phyloP scores from a whole-genome alignment of 2,329 filamentous ascomycete species.

The Chlorencoelia australis region DNA sequence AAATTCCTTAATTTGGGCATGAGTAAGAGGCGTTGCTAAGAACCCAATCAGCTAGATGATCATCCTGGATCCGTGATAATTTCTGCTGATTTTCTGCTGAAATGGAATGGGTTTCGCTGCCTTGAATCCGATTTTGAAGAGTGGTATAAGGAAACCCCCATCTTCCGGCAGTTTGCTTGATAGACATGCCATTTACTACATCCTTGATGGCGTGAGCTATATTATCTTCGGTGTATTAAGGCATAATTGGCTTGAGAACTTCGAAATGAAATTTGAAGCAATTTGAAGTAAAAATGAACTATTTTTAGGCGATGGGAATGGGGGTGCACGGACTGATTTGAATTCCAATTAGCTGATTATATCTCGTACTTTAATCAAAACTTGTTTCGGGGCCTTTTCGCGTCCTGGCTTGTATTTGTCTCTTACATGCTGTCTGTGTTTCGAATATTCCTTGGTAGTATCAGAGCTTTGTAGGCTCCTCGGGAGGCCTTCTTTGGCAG shows the following conservation, averaged over 20 bases:
- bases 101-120: background rate
- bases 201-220: constrained; percentile 1
- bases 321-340: too few relatives aligned
- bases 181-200: background rate
- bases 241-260: background rate
- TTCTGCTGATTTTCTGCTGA: background rate
- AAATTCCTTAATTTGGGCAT: constrained; percentile 1
- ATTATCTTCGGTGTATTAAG: constrained; percentile 5
- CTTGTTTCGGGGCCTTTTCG: too few relatives aligned
- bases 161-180: background rate
- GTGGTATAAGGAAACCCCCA: constrained; percentile 1
- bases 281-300: too few relatives aligned
- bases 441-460: too few relatives aligned
- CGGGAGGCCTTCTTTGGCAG: too few relatives aligned
- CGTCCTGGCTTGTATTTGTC: too few relatives aligned
- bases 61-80: background rate
- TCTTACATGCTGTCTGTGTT: too few relatives aligned
- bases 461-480: too few relatives aligned
- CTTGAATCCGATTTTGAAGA: constrained; percentile 1
- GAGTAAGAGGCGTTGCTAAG: too few relatives aligned
- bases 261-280: background rate
- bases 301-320: too few relatives aligned
- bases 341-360: too few relatives aligned
- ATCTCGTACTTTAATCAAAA: too few relatives aligned
- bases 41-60: constrained; percentile 1